Evolutionary conservation across 169 alveolate species (phyloP).

Genomic region (Fabrea salina): DNA sequence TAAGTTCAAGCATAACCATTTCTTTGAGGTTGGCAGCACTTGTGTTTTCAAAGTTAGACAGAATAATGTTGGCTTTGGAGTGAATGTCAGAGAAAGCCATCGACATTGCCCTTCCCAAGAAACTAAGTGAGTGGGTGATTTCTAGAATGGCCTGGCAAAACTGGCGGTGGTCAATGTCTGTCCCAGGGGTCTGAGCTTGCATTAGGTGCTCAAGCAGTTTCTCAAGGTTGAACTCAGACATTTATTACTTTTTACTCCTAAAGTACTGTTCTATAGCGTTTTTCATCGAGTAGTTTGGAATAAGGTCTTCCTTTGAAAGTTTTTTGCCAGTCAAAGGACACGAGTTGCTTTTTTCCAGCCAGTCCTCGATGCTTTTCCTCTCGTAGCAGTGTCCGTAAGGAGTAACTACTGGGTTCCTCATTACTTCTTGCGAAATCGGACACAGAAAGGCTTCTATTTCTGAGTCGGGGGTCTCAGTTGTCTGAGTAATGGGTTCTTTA

Average conservation of each 20-base stretch:
- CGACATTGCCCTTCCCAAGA: slow-evolving; percentile 16
- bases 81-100: slow-evolving; percentile 29
- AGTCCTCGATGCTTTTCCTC: slow-evolving; percentile 37
- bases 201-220: not conserved
- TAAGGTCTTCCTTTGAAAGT: not conserved
- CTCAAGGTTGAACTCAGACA: not conserved
- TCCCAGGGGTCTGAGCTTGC: not conserved
- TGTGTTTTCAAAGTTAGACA: not conserved
- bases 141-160: not conserved
- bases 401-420: slow-evolving; percentile 54
- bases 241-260: not conserved
- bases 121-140: not conserved
- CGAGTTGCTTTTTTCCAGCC: slow-evolving; percentile 33
- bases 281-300: slow-evolving; percentile 34
- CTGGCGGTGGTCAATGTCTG: not conserved
- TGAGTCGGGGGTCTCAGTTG: too few species aligned
- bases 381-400: slow-evolving; percentile 55
- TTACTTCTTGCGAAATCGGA: slow-evolving; percentile 49
- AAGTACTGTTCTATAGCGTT: slow-evolving; percentile 29
- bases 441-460: slow-evolving; percentile 35
- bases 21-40: not conserved
- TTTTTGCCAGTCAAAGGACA: slow-evolving; percentile 34
- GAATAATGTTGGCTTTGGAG: not conserved
- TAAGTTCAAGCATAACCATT: not conserved
- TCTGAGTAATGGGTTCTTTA: too few species aligned